phyloP scores from a whole-genome alignment of 2,329 filamentous ascomycete genomes.

The Pseudogymnoascus sp. region DNA sequence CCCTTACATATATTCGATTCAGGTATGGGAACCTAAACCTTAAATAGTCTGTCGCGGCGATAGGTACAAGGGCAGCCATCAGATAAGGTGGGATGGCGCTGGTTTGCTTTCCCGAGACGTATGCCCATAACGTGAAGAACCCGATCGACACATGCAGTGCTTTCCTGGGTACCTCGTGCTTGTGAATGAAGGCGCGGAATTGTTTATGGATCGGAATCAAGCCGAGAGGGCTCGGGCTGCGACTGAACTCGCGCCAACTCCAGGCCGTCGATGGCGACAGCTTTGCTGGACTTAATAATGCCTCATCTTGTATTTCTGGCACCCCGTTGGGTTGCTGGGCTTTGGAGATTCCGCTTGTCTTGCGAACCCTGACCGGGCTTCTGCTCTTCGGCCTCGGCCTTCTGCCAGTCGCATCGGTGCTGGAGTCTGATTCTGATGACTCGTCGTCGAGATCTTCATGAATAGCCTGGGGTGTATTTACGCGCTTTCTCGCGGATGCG shows the following conservation, averaged over 20 bases:
- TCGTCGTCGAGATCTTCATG: conserved; percentile 47
- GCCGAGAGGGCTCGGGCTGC: conserved; percentile 85
- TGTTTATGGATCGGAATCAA: conserved; percentile 91
- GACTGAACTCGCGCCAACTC: conserved; percentile 79
- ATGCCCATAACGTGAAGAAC: conserved; percentile 83
- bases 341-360: conserved; percentile 44
- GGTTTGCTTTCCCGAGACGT: conserved; percentile 69
- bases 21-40: conserved; percentile 74
- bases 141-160: conserved; percentile 91
- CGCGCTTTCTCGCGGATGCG: conserved; percentile 56
- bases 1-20: conserved; percentile 79
- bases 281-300: conserved; percentile 17
- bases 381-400: conserved; percentile 26
- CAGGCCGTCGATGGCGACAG: conserved; percentile 54
- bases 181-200: conserved; percentile 87
- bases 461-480: conserved; percentile 50
- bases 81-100: conserved; percentile 74
- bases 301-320: not conserved
- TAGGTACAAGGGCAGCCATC: conserved; percentile 71
- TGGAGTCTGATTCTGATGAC: conserved; percentile 19
- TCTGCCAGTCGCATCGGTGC: conserved; percentile 18
- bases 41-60: conserved; percentile 70
- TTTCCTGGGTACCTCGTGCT: conserved; percentile 94
- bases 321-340: conserved; percentile 37
- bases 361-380: conserved; percentile 34